phyloP scores from a whole-genome alignment of 495 filamentous ascomycete genomes.

The Hypoxylon fragiforme region DNA sequence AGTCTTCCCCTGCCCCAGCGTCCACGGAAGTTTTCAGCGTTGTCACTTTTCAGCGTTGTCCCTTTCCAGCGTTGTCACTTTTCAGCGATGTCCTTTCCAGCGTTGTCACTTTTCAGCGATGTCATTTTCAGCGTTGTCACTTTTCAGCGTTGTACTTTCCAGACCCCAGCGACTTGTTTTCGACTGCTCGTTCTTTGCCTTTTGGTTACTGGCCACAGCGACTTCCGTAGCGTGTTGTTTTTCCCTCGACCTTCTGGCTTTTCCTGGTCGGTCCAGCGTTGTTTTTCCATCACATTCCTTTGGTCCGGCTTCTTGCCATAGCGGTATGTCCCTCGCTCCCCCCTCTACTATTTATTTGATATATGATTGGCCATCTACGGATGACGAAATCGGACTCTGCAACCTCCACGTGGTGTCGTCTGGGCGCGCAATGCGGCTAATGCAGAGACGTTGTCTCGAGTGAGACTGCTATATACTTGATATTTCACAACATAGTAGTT shows the following conservation, averaged over 20 bases:
- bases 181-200: background rate
- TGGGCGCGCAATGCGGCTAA: conserved; percentile 16
- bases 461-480: background rate
- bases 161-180: too few relatives aligned
- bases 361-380: conserved; percentile 17
- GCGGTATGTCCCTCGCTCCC: background rate
- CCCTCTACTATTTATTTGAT: conserved; percentile 4
- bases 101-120: too few relatives aligned
- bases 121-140: too few relatives aligned
- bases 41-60: too few relatives aligned
- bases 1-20: too few relatives aligned
- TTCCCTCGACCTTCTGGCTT: background rate
- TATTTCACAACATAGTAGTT: background rate
- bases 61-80: too few relatives aligned
- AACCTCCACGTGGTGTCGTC: conserved; percentile 22
- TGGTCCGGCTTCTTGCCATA: background rate
- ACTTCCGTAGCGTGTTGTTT: background rate
- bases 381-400: conserved; percentile 24
- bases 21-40: too few relatives aligned
- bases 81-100: too few relatives aligned
- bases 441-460: conserved; percentile 21
- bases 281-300: background rate
- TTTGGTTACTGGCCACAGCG: background rate
- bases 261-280: background rate
- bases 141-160: too few relatives aligned